Percentiles rank a stretch among this genome's conserved stretches.
phyloP scores from a whole-genome alignment of 768 basidiomycete species.

The Gymnopilus dilepis region DNA sequence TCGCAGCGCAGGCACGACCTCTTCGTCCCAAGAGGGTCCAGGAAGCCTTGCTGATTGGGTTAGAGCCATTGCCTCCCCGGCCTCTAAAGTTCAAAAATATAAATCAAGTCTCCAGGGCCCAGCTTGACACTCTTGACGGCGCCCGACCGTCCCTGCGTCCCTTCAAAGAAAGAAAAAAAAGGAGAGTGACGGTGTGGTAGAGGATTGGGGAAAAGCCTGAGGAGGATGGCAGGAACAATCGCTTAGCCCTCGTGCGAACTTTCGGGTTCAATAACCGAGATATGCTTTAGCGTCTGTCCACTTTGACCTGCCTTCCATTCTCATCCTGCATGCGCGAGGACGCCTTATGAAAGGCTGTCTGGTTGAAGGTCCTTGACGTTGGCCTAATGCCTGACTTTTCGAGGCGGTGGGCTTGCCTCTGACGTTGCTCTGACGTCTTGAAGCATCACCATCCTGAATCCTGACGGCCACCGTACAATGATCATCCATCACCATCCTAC shows the following conservation, averaged over 20 bases:
- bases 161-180: slow-evolving; percentile 5
- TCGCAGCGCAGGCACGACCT: slow-evolving; percentile 79
- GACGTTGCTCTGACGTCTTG: too few relatives aligned
- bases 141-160: slow-evolving; percentile 7
- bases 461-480: too few relatives aligned
- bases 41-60: slow-evolving; percentile 47
- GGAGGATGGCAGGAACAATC: slow-evolving; percentile 18
- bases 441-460: too few relatives aligned
- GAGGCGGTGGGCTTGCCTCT: too few relatives aligned
- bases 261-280: slow-evolving; percentile 7
- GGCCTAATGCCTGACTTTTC: too few relatives aligned
- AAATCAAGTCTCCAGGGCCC: not conserved
- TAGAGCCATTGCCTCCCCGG: slow-evolving; percentile 40
- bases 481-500: too few relatives aligned
- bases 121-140: slow-evolving; percentile 10
- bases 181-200: slow-evolving; percentile 5
- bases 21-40: slow-evolving; percentile 77
- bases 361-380: not conserved
- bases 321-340: not conserved
- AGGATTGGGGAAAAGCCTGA: slow-evolving; percentile 18
- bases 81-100: not conserved
- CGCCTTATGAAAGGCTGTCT: not conserved
- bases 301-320: not conserved
- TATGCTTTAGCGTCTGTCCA: not conserved
- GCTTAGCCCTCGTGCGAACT: slow-evolving; percentile 7